Evolutionary conservation across 176 grass and related monocot species (phyloP).

Genomic region (Oryza punctata): DNA sequence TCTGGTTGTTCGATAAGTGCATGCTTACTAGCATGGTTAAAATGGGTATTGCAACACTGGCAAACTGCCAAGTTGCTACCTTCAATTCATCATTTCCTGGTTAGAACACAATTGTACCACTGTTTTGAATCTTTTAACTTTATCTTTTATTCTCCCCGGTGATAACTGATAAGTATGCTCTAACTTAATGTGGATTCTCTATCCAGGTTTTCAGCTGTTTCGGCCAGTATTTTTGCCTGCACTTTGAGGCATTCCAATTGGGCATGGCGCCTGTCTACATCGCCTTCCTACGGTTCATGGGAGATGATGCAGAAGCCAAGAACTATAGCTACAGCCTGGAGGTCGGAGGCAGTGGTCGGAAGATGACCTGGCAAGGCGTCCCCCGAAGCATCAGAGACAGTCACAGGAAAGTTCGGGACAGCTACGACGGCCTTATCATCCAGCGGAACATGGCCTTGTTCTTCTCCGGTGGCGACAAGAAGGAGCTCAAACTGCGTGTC

Average conservation of each 20-base stretch:
- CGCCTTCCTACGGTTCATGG: slow-evolving; percentile 96
- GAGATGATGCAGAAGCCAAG: slow-evolving; percentile 80
- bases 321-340: slow-evolving; percentile 96
- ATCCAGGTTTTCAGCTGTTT: slow-evolving; percentile 95
- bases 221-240: slow-evolving; percentile 92
- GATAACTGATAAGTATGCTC: background rate
- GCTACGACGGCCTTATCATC: slow-evolving; percentile 92
- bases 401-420: slow-evolving; percentile 90
- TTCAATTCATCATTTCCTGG: background rate
- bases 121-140: background rate
- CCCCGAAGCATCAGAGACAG: slow-evolving; percentile 95
- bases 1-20: background rate
- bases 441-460: slow-evolving; percentile 97
- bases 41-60: background rate
- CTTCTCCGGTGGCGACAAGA: slow-evolving; percentile 86
- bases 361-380: slow-evolving; percentile 96
- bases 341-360: slow-evolving; percentile 82
- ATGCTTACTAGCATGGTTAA: background rate
- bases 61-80: background rate
- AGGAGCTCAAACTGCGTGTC: slow-evolving; percentile 91
- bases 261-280: slow-evolving; percentile 87
- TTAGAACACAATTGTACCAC: background rate
- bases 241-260: slow-evolving; percentile 94
- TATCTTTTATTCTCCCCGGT: background rate
- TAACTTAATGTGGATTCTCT: slow-evolving; percentile 21